These are phyloP conservation scores for Monosporozyma unispora DNA, from an alignment of 805 yeast genomes.

Conservation along the genomic window DNA sequence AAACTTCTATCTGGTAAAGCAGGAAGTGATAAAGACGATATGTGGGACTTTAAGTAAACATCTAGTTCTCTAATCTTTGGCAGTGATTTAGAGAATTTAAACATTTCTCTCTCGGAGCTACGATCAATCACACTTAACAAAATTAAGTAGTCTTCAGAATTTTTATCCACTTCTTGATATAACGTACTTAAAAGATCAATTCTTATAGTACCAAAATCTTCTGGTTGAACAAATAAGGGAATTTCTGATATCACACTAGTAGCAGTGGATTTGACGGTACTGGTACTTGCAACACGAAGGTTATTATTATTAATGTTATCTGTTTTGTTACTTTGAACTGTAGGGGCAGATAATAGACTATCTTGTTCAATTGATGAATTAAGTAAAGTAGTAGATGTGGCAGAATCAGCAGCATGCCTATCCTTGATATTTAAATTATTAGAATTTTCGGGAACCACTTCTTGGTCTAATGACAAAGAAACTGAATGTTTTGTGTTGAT, in stretches of 20 bases:
- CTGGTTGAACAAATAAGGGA: constrained; percentile 49
- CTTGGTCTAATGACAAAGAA: neutral
- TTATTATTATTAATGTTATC: neutral
- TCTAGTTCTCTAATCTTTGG: constrained; percentile 57
- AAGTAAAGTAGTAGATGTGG: neutral
- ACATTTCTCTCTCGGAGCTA: constrained; percentile 54
- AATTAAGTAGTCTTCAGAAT: constrained; percentile 49
- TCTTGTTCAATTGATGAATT: neutral
- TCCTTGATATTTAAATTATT: neutral
- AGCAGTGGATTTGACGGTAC: constrained; percentile 9
- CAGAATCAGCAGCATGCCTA: neutral
- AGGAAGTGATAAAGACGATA: constrained; percentile 43
- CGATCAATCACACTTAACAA: constrained; percentile 58
- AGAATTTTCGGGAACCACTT: neutral
- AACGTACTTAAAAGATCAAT: constrained; percentile 44
- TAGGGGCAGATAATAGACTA: neutral
- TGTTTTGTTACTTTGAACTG: neutral
- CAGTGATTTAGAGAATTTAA: constrained; percentile 61
- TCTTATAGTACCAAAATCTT: constrained; percentile 43
- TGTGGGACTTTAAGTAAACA: constrained; percentile 45
- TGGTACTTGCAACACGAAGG: constrained; percentile 8
- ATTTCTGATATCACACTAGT: constrained; percentile 29
- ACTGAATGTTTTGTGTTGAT: neutral
- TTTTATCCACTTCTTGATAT: constrained; percentile 30
- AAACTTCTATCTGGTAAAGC: constrained; percentile 52